Conservation (phyloP, 2,329 filamentous ascomycete genomes). For the Nakataea oryzae region DNA sequence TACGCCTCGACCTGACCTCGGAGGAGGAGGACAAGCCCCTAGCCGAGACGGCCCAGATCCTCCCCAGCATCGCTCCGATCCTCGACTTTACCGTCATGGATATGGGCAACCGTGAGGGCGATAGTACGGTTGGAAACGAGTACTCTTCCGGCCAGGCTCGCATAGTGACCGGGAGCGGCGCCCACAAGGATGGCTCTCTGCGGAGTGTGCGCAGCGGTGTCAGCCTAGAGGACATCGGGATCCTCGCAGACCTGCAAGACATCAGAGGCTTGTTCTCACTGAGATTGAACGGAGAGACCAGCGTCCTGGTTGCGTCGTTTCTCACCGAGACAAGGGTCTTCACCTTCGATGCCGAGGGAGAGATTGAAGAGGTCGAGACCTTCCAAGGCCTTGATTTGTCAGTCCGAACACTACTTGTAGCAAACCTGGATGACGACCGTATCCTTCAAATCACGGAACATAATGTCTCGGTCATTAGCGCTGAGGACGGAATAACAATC, state of each 20-base stretch:
- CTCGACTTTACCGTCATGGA: conserved; percentile 95
- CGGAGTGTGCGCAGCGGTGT: conserved; percentile 90
- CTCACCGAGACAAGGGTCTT: conserved; percentile 79
- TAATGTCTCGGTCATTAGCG: conserved; percentile 51
- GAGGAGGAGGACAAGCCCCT: conserved; percentile 14
- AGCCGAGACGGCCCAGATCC: conserved; percentile 60
- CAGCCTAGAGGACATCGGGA: conserved; percentile 76
- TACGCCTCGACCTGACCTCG: conserved; percentile 48
- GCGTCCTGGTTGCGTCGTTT: conserved; percentile 61
- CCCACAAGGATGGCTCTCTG: conserved; percentile 78
- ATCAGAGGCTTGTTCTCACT: conserved; percentile 66
- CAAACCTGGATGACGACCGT: conserved; percentile 51
- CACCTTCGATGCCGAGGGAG: conserved; percentile 59
- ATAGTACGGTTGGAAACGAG: conserved; percentile 66
- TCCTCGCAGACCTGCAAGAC: conserved; percentile 68
- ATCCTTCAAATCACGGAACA: conserved; percentile 68
- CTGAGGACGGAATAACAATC: conserved; percentile 41
- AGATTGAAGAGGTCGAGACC: conserved; percentile 76
- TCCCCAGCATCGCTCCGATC: conserved; percentile 79
- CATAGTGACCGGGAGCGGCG: conserved; percentile 86
- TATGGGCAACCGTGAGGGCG: conserved; percentile 70
- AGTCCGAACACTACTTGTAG: conserved; percentile 60
- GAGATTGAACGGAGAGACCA: conserved; percentile 48
- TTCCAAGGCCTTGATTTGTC: conserved; percentile 63
- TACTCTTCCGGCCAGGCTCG: conserved; percentile 93